A percentile compares a stretch with the other conserved stretches of the same genome.
Evolutionary conservation across 495 filamentous ascomycete species (phyloP).

Genomic region (Astrocystis sublimbata): DNA sequence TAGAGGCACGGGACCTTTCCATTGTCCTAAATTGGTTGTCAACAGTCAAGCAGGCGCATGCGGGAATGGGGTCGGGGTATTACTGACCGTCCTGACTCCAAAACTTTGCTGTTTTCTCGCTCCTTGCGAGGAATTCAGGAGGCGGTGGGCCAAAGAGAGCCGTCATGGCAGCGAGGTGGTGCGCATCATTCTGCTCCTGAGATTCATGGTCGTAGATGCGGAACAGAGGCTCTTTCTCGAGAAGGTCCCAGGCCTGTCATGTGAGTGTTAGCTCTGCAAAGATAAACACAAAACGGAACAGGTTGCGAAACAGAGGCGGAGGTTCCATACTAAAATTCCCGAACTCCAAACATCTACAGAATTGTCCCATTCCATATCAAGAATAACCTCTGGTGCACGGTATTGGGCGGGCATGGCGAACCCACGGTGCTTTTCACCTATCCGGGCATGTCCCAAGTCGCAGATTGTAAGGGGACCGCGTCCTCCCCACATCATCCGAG

Average conservation of each 20-base stretch:
- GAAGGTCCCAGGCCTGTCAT: constrained; percentile 22
- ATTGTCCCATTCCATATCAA: constrained; percentile 1
- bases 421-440: constrained; percentile 18
- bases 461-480: constrained; percentile 18
- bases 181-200: constrained; percentile 20
- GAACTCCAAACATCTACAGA: constrained; percentile 3
- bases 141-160: constrained; percentile 20
- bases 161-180: constrained; percentile 15
- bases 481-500: constrained; percentile 18
- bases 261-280: constrained; percentile 7
- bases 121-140: constrained; percentile 18
- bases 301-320: background rate
- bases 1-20: constrained; percentile 22
- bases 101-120: constrained; percentile 5
- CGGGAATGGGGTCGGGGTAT: background rate
- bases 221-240: constrained; percentile 22
- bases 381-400: constrained; percentile 9
- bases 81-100: background rate
- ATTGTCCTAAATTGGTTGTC: constrained; percentile 20
- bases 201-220: constrained; percentile 18
- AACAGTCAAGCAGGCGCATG: background rate
- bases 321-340: constrained; percentile 1
- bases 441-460: constrained; percentile 18
- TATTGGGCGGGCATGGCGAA: constrained; percentile 9
- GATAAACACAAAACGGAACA: background rate